Percentiles rank a stretch among this genome's conserved stretches.
Evolutionary conservation across 257 asterid genomes (phyloP).

Genomic region (Petunia secreta): DNA sequence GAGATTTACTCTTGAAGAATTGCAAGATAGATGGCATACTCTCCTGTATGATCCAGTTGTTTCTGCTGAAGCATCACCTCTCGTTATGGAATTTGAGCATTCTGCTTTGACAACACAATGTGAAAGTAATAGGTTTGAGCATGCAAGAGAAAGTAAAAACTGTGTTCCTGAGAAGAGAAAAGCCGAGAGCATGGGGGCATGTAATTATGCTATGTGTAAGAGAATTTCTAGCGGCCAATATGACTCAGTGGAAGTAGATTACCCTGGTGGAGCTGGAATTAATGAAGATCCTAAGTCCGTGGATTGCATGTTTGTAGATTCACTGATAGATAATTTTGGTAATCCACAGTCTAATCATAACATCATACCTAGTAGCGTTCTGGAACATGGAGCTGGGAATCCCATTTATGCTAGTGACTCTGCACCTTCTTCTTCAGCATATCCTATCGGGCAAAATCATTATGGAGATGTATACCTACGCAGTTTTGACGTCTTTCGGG

Average conservation of each 20-base stretch:
- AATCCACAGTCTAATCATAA: slow-evolving; percentile 39
- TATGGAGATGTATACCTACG: slow-evolving; percentile 30
- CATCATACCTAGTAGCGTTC: slow-evolving; percentile 25
- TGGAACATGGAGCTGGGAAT: slow-evolving; percentile 32
- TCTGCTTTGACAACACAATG: slow-evolving; percentile 38
- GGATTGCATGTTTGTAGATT: slow-evolving; percentile 36
- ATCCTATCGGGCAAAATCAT: slow-evolving; percentile 37
- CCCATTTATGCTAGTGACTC: slow-evolving; percentile 34
- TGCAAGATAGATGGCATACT: slow-evolving; percentile 69
- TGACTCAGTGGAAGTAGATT: slow-evolving; percentile 37
- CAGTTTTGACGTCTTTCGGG: slow-evolving; percentile 28
- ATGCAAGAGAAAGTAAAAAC: slow-evolving; percentile 35
- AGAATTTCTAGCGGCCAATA: slow-evolving; percentile 54
- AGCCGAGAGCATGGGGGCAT: slow-evolving; percentile 48
- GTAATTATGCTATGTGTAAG: slow-evolving; percentile 64
- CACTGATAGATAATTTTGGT: slow-evolving; percentile 36
- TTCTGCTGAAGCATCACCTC: slow-evolving; percentile 53
- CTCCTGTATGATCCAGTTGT: slow-evolving; percentile 71
- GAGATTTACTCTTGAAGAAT: slow-evolving; percentile 56
- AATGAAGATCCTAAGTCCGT: slow-evolving; percentile 28
- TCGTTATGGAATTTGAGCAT: slow-evolving; percentile 52
- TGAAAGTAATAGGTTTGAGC: slow-evolving; percentile 37
- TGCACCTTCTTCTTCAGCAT: slow-evolving; percentile 30
- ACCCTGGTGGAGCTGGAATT: slow-evolving; percentile 35
- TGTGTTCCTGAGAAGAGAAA: slow-evolving; percentile 55